Evolutionary conservation across 352 stramenopile species (phyloP), one percentile per base, ranked within the genome.

Genomic region (Globisporangium mamillatum): DNA sequence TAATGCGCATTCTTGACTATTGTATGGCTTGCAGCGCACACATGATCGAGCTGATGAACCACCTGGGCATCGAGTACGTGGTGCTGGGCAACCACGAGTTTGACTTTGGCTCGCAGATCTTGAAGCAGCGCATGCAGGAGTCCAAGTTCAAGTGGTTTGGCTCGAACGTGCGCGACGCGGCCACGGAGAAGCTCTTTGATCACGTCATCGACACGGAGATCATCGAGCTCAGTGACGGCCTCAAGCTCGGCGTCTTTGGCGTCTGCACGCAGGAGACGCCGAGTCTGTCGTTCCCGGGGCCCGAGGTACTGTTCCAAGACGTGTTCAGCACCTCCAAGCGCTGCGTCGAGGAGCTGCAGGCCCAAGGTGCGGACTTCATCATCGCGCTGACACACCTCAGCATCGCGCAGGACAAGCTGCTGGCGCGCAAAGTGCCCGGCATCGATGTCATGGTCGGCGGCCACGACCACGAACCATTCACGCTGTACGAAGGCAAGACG

Each of bases 391-490:
- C 91, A 2, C 91, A 97, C 60, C 59, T 97, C 52, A 89, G 81
- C 16, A 85, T 95, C 63, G 79, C 75, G 1, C 79, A 94, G 60
- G 91, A 97, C 72, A 79, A 83, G 29, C 66, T 85, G 25, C 64
- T 97, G 36, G 86, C 86, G 0, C 71, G 76, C 3, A 78, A 78
- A 48, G 77, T 91, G 27, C 79, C 80, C 5, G 85, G 85, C 7
- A 94, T 96, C 36, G 79, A 97, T 60, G 62, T 97, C 52, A 84
- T 98, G 44, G 76, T 98, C 22, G 93, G 93, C 16, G 92, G 93
- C 12, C 93, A 98, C 70, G 93, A 98, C 69, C 93, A 98, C 69
- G 90, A 97, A 48, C 89, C 89, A 0, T 90, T 97, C 60, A 92
- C 91, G 52, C 64, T 93, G 58, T 90, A 94, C 56, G 76, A 93